Evolutionary conservation across 2,329 filamentous ascomycete species (phyloP), one percentile per base, ranked within the genome.

Genomic region (Scedosporium apiospermum): DNA sequence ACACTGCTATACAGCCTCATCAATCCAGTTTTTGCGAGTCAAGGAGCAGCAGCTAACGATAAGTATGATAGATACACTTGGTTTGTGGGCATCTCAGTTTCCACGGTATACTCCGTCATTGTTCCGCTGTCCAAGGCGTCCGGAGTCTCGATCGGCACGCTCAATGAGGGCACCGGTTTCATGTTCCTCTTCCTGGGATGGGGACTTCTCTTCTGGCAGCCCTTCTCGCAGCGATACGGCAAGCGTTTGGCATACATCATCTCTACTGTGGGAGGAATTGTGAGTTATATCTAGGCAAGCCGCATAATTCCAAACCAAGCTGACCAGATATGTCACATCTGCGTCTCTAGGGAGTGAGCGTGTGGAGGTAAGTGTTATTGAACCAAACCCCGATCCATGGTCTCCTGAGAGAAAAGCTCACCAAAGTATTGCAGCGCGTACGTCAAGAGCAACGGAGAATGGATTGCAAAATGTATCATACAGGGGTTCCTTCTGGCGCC

Each of bases 151-250:
- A 64, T 80, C 2, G 69, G 68, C 3, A 73, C 78, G 46, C 66
- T 82, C 18, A 80, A 81, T 64, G 72, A 74, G 51, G 80, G 80
- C 1, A 82, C 78, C 4, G 80, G 80, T 1, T 77, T 78, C 61
- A 80, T 81, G 78, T 82, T 82, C 65, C 67, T 82, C 26, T 74
- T 79, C 14, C 75, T 80, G 23, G 78, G 80, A 3, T 82, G 78
- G 79, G 80, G 78, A 0, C 76, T 77, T 65, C 68, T 83, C 3
- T 71, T 83, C 51, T 82, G 78, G 76, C 80, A 83, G 65, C 80
- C 81, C 2, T 67, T 83, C 38, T 81, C 81, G 0, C 68, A 82
- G n/a, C 77, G 78, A 58, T 82, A 80, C 64, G 81, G 81, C 18
- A 77, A 80, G 63, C 73, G 80, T 4, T 72, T 75, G 1, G 75